Base-by-base conservation (phyloP, 192 early-diverging fungal genomes). In the Coemansia aciculifera region DNA sequence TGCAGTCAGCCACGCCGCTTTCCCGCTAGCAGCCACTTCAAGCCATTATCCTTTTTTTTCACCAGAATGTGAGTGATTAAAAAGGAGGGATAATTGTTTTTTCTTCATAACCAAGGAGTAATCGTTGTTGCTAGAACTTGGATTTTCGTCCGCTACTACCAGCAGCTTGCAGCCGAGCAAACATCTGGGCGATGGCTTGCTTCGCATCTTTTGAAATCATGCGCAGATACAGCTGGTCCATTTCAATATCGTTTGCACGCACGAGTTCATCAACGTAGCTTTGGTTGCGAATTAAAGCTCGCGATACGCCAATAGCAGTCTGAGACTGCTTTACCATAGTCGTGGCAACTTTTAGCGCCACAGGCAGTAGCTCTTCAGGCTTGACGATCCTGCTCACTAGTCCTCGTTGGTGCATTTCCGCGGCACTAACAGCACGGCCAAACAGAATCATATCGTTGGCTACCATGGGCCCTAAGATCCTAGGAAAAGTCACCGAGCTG, bases 401-500 rank as follows among this genome's bases (percentile, higher is more conserved):
- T 21, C 88, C 85, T 23, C 72, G 74, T 34, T 85, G 63, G n/a
- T 77, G 83, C 81, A 90, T 85, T 59, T 91, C 90, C 43, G 77
- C 39, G 9, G 88, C 87, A 3, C 81, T 74, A 21, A 86, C 74
- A 49, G 74, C 72, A 9, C 75, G 74, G 29, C 87, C 86, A 75
- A 91, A 85, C 54, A 90, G 70, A 32, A 90, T 73, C 84, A 90
- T 88, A 61, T 90, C 88, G 77, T 89, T 92, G 36, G 91, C 91
- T 7, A 77, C 73, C 6, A 84, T 76, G 2, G 72, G 66, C 0
- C 91, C 91, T 67, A 92, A 85, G 27, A 89, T 87, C 19, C 88
- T 72, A 54, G 90, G 91, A 59, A 92, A 90, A 3, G 87, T 71
- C 29, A 88, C 63, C 19, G 87, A 87, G 23, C 89, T 90, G 83